phyloP scores from a whole-genome alignment of 345 rosid species.

The Ailanthus altissimus region DNA sequence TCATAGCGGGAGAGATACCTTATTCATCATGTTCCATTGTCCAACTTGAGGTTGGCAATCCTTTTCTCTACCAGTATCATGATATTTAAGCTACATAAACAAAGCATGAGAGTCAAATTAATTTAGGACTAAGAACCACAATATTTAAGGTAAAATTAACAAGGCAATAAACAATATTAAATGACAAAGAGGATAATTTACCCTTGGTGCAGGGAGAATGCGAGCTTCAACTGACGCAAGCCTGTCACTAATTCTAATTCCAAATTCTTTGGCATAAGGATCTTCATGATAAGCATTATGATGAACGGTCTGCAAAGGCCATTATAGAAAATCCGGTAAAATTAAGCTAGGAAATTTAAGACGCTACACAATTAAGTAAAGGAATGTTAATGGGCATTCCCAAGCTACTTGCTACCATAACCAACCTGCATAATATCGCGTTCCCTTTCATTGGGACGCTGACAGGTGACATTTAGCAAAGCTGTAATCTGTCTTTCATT shows the following conservation, averaged over 20 bases:
- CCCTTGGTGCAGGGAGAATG: constrained; percentile 94
- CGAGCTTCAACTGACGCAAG: constrained; percentile 98
- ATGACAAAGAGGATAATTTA: constrained; percentile 24
- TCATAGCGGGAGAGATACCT: constrained; percentile 44
- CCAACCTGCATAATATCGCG: constrained; percentile 73
- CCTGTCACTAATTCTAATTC: constrained; percentile 82
- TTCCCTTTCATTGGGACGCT: constrained; percentile 85
- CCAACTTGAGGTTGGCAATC: constrained; percentile 93
- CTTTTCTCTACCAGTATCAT: constrained; percentile 86
- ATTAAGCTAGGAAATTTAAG: background rate
- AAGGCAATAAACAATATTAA: background rate
- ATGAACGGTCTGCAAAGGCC: constrained; percentile 56
- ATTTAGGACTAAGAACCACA: background rate
- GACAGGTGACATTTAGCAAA: constrained; percentile 88
- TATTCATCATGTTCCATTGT: constrained; percentile 99
- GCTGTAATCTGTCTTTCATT: constrained; percentile 96
- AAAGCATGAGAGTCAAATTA: constrained; percentile 6
- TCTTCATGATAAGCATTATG: constrained; percentile 77
- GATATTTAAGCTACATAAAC: constrained; percentile 82
- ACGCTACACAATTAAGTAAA: background rate
- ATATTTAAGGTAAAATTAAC: background rate
- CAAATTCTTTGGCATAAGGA: constrained; percentile 91
- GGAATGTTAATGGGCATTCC: background rate
- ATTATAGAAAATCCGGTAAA: background rate
- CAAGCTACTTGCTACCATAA: background rate